Conservation (phyloP, 1,139 yeast genomes). For the Kodamaea alishanica region DNA sequence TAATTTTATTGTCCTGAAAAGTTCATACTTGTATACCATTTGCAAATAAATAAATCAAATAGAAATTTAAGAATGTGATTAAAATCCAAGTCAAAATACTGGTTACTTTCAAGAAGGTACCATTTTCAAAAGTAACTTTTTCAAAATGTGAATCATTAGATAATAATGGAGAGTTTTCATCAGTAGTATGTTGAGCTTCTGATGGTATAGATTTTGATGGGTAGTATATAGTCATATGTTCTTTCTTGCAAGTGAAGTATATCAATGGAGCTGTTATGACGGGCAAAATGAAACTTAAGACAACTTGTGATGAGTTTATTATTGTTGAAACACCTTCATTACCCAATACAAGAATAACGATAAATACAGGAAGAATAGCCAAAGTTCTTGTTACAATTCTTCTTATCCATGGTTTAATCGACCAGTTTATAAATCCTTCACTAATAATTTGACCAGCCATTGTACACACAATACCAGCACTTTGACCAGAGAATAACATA, state of each 20-base stretch:
- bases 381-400: slow-evolving; percentile 66
- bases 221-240: slow-evolving; percentile 54
- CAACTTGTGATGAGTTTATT: slow-evolving; percentile 73
- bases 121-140: slow-evolving; percentile 56
- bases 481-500: slow-evolving; percentile 69
- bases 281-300: slow-evolving; percentile 68
- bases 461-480: slow-evolving; percentile 84
- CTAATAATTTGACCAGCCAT: slow-evolving; percentile 84
- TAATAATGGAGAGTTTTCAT: slow-evolving; percentile 12
- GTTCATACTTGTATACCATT: slow-evolving; percentile 61
- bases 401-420: slow-evolving; percentile 71
- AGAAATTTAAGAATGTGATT: slow-evolving; percentile 70
- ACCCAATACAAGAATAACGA: slow-evolving; percentile 61
- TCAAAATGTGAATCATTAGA: slow-evolving; percentile 8
- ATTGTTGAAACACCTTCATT: slow-evolving; percentile 59
- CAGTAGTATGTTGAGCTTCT: not conserved
- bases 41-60: slow-evolving; percentile 64
- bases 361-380: slow-evolving; percentile 69
- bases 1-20: slow-evolving; percentile 1
- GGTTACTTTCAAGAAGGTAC: slow-evolving; percentile 47
- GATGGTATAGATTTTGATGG: slow-evolving; percentile 6
- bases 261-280: slow-evolving; percentile 75
- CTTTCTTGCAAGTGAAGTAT: slow-evolving; percentile 63
- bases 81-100: slow-evolving; percentile 67
- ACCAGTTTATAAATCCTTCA: slow-evolving; percentile 81